Conservation (phyloP, 1,284 basidiomycete genomes). For the Microbotryum intermedium region DNA sequence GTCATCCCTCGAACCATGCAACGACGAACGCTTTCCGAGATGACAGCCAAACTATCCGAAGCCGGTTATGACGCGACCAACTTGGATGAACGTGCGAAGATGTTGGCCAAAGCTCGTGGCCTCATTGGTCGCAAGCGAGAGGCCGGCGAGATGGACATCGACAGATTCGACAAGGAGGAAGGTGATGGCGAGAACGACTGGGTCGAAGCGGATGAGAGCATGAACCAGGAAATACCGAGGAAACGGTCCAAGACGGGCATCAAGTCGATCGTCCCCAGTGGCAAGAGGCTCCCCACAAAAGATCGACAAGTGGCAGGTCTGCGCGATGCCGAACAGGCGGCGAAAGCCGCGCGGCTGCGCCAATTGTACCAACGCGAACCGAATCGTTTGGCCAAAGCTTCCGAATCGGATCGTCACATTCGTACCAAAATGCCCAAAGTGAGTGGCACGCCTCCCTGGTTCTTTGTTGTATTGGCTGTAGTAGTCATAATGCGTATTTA, state of each 20-base stretch:
- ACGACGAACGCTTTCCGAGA: slow-evolving; percentile 75
- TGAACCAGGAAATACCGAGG: slow-evolving; percentile 41
- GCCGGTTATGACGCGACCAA: slow-evolving; percentile 82
- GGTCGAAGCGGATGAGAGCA: slow-evolving; percentile 50
- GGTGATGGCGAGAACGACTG: slow-evolving; percentile 54
- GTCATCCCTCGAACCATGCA: slow-evolving; percentile 75
- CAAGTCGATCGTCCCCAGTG: slow-evolving; percentile 35
- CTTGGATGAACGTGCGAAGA: slow-evolving; percentile 76
- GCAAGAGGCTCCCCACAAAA: slow-evolving; percentile 53
- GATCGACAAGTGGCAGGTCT: slow-evolving; percentile 72
- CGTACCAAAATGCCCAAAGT: slow-evolving; percentile 41
- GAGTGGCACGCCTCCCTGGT: slow-evolving; percentile 30
- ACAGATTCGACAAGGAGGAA: slow-evolving; percentile 49
- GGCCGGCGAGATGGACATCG: slow-evolving; percentile 42
- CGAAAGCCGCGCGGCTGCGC: slow-evolving; percentile 67
- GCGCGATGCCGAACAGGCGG: slow-evolving; percentile 64
- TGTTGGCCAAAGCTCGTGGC: slow-evolving; percentile 68
- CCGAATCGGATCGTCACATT: slow-evolving; percentile 60
- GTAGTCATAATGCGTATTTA: slow-evolving; percentile 44
- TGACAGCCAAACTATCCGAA: slow-evolving; percentile 69
- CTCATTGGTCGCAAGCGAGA: slow-evolving; percentile 59
- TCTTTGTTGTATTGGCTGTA: slow-evolving; percentile 47
- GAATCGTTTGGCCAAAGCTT: slow-evolving; percentile 78
- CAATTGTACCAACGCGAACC: slow-evolving; percentile 75
- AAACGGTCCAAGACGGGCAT: slow-evolving; percentile 51